phyloP scores from a whole-genome alignment of 2,329 filamentous ascomycete species.

The Ophiostoma pallidulum region DNA sequence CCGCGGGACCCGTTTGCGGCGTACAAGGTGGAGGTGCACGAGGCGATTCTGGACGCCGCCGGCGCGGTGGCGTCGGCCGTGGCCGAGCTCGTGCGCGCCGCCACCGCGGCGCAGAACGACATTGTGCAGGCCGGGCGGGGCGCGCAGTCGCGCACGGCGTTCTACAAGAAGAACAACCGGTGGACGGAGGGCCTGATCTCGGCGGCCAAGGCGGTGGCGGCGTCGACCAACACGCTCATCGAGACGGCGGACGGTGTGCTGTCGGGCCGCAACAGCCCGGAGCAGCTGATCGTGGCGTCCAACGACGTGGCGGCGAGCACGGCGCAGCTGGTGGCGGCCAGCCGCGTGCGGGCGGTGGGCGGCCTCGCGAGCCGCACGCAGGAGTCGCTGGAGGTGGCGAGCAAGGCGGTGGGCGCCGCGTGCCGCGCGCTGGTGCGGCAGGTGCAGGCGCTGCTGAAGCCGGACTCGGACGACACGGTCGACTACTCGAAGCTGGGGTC shows the following conservation, averaged over 20 bases:
- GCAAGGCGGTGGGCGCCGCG: conserved; percentile 83
- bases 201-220: conserved; percentile 90
- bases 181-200: conserved; percentile 98
- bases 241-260: conserved; percentile 97
- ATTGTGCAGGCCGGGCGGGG: conserved; percentile 91
- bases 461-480: conserved; percentile 71
- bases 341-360: conserved; percentile 71
- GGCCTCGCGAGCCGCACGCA: conserved; percentile 97
- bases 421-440: conserved; percentile 83
- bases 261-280: conserved; percentile 80
- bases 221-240: conserved; percentile 89
- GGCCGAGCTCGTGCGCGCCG: conserved; percentile 86
- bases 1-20: conserved; percentile 92
- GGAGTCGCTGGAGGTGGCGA: conserved; percentile 80
- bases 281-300: conserved; percentile 94
- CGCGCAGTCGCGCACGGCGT: conserved; percentile 77
- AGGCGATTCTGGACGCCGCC: conserved; percentile 87
- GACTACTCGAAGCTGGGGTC: conserved; percentile 83
- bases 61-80: conserved; percentile 92
- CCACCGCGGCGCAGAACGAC: conserved; percentile 85
- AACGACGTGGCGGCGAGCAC: conserved; percentile 96
- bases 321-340: conserved; percentile 90
- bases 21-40: conserved; percentile 92
- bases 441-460: conserved; percentile 88
- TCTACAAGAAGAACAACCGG: conserved; percentile 99